phyloP scores from a whole-genome alignment of 2,329 filamentous ascomycete genomes.

The Lasiodiplodia sp. region DNA sequence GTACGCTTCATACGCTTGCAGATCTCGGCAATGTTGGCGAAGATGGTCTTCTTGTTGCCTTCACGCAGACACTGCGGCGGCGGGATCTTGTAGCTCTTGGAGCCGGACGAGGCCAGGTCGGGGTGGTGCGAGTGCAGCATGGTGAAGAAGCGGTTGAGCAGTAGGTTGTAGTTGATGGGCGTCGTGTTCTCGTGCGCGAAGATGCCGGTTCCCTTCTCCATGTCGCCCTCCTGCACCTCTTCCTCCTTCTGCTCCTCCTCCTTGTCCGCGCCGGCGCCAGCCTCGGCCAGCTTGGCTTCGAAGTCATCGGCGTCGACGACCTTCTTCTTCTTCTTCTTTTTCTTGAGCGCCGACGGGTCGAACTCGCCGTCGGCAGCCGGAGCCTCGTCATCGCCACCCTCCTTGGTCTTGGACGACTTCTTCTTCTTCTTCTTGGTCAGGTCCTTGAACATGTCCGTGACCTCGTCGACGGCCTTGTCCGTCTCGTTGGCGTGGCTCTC shows the following conservation, averaged over 20 bases:
- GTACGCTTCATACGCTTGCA: constrained; percentile 99
- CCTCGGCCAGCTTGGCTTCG: constrained; percentile 70
- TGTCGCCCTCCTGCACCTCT: constrained; percentile 72
- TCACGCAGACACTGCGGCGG: constrained; percentile 98
- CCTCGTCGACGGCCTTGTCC: constrained; percentile 69
- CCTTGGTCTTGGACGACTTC: constrained; percentile 65
- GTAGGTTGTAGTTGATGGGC: constrained; percentile 81
- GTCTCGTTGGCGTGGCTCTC: constrained; percentile 68
- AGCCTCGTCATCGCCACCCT: constrained; percentile 59
- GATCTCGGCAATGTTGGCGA: constrained; percentile 98
- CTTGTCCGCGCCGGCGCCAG: constrained; percentile 63
- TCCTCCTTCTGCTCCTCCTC: constrained; percentile 54
- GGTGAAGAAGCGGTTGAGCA: constrained; percentile 92
- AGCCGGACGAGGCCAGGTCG: constrained; percentile 86
- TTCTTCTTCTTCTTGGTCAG: constrained; percentile 80
- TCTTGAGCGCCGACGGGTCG: constrained; percentile 72
- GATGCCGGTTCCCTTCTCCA: constrained; percentile 87
- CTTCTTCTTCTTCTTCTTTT: constrained; percentile 91
- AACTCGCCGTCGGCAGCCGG: constrained; percentile 66
- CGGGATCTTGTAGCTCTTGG: constrained; percentile 98
- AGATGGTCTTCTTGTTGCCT: constrained; percentile 99
- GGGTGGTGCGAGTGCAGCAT: constrained; percentile 96
- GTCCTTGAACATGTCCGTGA: constrained; percentile 68
- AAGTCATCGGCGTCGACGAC: constrained; percentile 67
- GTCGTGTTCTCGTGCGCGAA: constrained; percentile 83